These are phyloP conservation scores for Kingdonia uniflora DNA, from an alignment of 164 flowering plant species.

Conservation along the genomic window DNA sequence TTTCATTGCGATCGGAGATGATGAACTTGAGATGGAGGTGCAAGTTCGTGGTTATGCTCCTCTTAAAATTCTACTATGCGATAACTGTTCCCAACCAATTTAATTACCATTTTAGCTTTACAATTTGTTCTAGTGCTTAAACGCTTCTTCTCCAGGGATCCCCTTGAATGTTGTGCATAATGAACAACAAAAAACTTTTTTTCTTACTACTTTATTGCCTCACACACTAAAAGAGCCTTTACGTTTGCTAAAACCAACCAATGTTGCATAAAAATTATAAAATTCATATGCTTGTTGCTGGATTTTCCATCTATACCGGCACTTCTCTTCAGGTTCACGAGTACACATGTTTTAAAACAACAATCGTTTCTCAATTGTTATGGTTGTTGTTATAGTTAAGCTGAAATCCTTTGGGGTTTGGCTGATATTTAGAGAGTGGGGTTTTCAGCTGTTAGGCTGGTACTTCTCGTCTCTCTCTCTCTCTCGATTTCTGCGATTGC, in stretches of 20 bases:
- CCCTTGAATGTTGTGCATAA: neutral
- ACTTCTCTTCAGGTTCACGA: too few species aligned
- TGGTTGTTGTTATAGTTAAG: too few species aligned
- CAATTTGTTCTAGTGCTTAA: slow-evolving; percentile 4
- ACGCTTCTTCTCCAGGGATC: neutral
- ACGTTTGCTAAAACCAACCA: slow-evolving; percentile 3
- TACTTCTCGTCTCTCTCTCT: too few species aligned
- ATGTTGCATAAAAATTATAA: slow-evolving; percentile 3
- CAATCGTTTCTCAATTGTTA: too few species aligned
- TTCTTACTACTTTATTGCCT: neutral
- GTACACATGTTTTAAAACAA: too few species aligned
- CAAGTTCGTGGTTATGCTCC: slow-evolving; percentile 10
- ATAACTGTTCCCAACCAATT: neutral
- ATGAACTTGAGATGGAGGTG: slow-evolving; percentile 6
- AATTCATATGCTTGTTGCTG: slow-evolving; percentile 9
- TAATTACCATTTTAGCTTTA: neutral
- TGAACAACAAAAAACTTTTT: neutral
- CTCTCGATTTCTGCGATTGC: too few species aligned
- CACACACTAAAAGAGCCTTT: neutral
- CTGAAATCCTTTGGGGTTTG: too few species aligned
- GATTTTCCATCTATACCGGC: too few species aligned
- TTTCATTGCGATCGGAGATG: slow-evolving; percentile 1
- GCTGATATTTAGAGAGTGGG: too few species aligned
- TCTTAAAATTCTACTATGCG: neutral
- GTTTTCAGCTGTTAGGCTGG: too few species aligned